Evolutionary conservation across 805 yeast species (phyloP).

Genomic region (Wickerhamia fluorescens): DNA sequence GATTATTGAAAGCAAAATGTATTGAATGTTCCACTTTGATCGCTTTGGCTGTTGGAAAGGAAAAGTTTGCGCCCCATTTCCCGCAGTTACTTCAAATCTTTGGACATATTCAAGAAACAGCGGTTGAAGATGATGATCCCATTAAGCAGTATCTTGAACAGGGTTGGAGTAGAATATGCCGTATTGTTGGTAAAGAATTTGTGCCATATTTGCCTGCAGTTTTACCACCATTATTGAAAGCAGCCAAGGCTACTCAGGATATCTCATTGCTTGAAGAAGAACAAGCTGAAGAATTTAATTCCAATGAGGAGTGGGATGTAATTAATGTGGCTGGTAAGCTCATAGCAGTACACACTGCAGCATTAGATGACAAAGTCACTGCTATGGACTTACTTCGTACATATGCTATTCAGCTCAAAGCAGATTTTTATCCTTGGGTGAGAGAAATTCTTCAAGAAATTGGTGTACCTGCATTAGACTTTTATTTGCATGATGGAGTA

Average conservation of each 20-base stretch:
- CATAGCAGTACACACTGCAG: conserved; percentile 89
- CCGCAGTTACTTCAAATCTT: conserved; percentile 67
- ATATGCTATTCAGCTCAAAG: conserved; percentile 80
- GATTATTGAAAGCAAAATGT: conserved; percentile 82
- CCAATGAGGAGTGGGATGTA: conserved; percentile 93
- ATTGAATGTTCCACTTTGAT: conserved; percentile 93
- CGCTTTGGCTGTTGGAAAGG: conserved; percentile 92
- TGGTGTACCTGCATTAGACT: conserved; percentile 82
- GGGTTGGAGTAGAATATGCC: conserved; percentile 94
- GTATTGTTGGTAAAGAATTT: conserved; percentile 78
- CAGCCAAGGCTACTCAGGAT: conserved; percentile 88
- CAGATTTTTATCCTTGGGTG: conserved; percentile 76
- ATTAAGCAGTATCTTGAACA: conserved; percentile 81
- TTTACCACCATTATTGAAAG: conserved; percentile 77
- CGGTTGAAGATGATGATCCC: conserved; percentile 72
- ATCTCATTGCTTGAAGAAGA: conserved; percentile 84
- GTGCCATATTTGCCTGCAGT: conserved; percentile 77
- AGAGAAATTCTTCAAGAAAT: conserved; percentile 70
- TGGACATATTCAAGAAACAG: conserved; percentile 59
- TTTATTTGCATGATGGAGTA: conserved; percentile 90
- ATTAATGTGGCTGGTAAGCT: conserved; percentile 86
- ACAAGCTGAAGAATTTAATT: conserved; percentile 72
- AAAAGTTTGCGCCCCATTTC: conserved; percentile 71
- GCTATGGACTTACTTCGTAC: conserved; percentile 84
- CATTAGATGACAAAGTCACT: conserved; percentile 87